These are phyloP conservation scores for Sporothrix pallida DNA, from an alignment of 2,329 filamentous ascomycete genomes.

Conservation along the genomic window DNA sequence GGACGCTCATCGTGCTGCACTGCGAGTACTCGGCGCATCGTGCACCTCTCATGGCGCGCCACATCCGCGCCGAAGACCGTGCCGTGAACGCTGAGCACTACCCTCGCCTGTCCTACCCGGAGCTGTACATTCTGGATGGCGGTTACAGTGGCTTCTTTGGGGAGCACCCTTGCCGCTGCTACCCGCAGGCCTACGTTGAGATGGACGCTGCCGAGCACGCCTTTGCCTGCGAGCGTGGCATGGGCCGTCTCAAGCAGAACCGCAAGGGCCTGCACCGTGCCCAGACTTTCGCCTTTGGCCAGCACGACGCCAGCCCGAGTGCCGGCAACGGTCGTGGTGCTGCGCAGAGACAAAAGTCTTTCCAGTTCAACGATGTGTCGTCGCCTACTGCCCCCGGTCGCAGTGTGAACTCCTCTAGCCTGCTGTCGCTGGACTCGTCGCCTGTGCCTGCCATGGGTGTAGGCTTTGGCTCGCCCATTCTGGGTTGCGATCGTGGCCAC, in stretches of 20 bases:
- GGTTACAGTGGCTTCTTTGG: slow-evolving; percentile 94
- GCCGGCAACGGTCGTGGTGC: background rate
- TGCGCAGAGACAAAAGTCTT: slow-evolving; percentile 43
- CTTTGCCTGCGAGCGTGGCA: slow-evolving; percentile 89
- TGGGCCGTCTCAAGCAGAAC: slow-evolving; percentile 87
- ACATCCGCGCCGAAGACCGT: slow-evolving; percentile 87
- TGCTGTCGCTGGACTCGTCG: slow-evolving; percentile 40
- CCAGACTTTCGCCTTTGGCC: slow-evolving; percentile 93
- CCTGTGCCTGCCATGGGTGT: slow-evolving; percentile 53
- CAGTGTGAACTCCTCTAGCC: slow-evolving; percentile 22
- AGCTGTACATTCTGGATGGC: slow-evolving; percentile 95
- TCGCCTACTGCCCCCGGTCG: slow-evolving; percentile 64
- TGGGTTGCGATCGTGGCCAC: slow-evolving; percentile 58
- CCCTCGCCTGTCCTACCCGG: slow-evolving; percentile 88
- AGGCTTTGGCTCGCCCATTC: slow-evolving; percentile 48
- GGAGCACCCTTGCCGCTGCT: slow-evolving; percentile 79
- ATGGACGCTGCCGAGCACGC: slow-evolving; percentile 94
- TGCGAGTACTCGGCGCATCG: slow-evolving; percentile 98
- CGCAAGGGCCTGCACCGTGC: slow-evolving; percentile 84
- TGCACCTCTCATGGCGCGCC: slow-evolving; percentile 93
- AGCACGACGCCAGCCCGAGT: slow-evolving; percentile 55
- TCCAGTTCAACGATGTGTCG: slow-evolving; percentile 48
- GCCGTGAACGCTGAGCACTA: slow-evolving; percentile 84
- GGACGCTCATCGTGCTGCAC: slow-evolving; percentile 87
- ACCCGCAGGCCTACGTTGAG: slow-evolving; percentile 93